A percentile compares a stretch with the other conserved stretches of the same genome.
phyloP scores from a whole-genome alignment of 306 rosid genomes.

The Cucurbita ficifolia region DNA sequence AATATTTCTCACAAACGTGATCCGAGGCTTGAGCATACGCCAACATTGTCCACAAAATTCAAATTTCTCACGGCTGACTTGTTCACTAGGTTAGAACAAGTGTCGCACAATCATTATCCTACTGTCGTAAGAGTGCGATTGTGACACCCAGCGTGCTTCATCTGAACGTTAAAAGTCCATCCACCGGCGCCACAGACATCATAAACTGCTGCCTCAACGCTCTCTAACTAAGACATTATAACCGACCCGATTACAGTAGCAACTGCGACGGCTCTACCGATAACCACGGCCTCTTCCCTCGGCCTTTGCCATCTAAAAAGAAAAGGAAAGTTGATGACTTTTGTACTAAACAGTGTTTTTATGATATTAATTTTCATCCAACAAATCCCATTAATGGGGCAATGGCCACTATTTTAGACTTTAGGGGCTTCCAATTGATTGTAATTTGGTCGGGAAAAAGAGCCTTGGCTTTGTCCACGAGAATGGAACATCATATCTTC shows the following conservation, averaged over 20 bases:
- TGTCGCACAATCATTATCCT: no score
- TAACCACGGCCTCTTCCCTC: constrained; percentile 68
- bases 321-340: background rate
- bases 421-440: background rate
- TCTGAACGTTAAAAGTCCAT: constrained; percentile 35
- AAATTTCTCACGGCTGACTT: no score
- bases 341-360: background rate
- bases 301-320: constrained; percentile 1
- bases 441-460: background rate
- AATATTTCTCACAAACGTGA: no score
- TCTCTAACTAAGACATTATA: constrained; percentile 18
- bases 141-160: no score
- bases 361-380: background rate
- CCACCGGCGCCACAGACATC: constrained; percentile 39
- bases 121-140: no score
- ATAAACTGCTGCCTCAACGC: constrained; percentile 24
- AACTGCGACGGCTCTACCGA: background rate
- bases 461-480: background rate
- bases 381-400: background rate
- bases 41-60: no score
- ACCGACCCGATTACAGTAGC: constrained; percentile 15
- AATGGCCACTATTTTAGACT: background rate
- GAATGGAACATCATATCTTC: no score
- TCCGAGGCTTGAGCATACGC: no score
- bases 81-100: no score